Evolutionary conservation across 371 early-diverging fungal species (phyloP).

Genomic region (Chytridiales sp.): DNA sequence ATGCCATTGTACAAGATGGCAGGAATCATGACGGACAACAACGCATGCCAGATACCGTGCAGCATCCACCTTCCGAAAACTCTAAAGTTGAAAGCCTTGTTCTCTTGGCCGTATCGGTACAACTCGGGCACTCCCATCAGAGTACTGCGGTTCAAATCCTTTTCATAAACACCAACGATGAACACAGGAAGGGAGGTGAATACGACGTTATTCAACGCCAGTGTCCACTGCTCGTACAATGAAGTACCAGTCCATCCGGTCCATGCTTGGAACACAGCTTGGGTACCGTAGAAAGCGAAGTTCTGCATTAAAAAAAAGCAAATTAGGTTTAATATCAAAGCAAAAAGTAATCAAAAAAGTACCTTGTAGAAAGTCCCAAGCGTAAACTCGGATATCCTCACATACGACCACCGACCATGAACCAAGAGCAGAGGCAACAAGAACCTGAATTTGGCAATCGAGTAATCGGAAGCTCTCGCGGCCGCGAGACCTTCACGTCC

Average conservation of each 20-base stretch:
- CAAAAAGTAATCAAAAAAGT: constrained; percentile 46
- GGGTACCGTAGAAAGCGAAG: constrained; percentile 28
- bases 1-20: constrained; percentile 26
- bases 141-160: constrained; percentile 33
- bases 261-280: constrained; percentile 71
- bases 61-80: constrained; percentile 28
- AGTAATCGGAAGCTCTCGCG: constrained; percentile 93
- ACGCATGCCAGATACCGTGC: constrained; percentile 27
- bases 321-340: constrained; percentile 78
- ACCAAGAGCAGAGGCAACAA: constrained; percentile 86
- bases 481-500: constrained; percentile 98
- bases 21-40: constrained; percentile 24
- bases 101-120: constrained; percentile 30
- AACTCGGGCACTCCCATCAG: constrained; percentile 38
- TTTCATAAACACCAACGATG: constrained; percentile 87
- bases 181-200: constrained; percentile 89
- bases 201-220: constrained; percentile 85
- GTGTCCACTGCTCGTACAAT: constrained; percentile 92
- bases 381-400: constrained; percentile 80
- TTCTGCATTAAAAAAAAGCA: constrained; percentile 1
- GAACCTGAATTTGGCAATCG: constrained; percentile 90
- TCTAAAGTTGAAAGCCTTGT: constrained; percentile 27
- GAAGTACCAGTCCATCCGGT: constrained; percentile 91
- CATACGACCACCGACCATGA: constrained; percentile 94
- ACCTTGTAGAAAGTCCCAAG: constrained; percentile 82